phyloP scores from a whole-genome alignment of 768 basidiomycete genomes.

The Grammothele lineata region DNA sequence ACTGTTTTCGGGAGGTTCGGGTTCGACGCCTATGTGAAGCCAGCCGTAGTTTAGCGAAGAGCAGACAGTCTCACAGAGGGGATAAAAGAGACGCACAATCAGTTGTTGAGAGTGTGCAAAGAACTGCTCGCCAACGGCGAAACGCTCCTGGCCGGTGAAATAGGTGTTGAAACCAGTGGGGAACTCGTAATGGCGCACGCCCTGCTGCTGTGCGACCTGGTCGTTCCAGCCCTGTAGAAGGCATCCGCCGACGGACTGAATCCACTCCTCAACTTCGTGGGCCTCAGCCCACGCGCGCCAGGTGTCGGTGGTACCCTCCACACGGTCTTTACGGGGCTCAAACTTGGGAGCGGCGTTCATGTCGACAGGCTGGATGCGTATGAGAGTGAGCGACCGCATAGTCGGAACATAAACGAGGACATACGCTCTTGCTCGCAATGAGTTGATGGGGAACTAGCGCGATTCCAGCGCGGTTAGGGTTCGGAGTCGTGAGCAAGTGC shows the following conservation, averaged over 20 bases:
- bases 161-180: constrained; percentile 87
- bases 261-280: constrained; percentile 90
- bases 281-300: constrained; percentile 81
- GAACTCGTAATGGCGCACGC: constrained; percentile 82
- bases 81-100: constrained; percentile 17
- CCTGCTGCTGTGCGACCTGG: constrained; percentile 62
- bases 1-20: constrained; percentile 72
- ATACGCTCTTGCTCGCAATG: constrained; percentile 73
- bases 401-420: constrained; percentile 4
- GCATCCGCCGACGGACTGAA: constrained; percentile 84
- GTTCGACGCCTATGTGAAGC: constrained; percentile 40
- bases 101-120: constrained; percentile 61
- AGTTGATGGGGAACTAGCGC: constrained; percentile 84
- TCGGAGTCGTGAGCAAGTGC: constrained; percentile 54
- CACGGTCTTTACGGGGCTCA: constrained; percentile 69
- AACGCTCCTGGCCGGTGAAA: constrained; percentile 74
- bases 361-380: constrained; percentile 59
- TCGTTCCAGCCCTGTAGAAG: constrained; percentile 87
- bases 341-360: constrained; percentile 60
- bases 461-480: constrained; percentile 49
- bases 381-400: neutral
- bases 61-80: neutral
- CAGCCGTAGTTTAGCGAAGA: neutral
- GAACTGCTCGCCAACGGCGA: constrained; percentile 82
- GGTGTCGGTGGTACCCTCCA: constrained; percentile 66